phyloP scores from a whole-genome alignment of 169 alveolate species.

The Pseudocohnilembus persalinus region DNA sequence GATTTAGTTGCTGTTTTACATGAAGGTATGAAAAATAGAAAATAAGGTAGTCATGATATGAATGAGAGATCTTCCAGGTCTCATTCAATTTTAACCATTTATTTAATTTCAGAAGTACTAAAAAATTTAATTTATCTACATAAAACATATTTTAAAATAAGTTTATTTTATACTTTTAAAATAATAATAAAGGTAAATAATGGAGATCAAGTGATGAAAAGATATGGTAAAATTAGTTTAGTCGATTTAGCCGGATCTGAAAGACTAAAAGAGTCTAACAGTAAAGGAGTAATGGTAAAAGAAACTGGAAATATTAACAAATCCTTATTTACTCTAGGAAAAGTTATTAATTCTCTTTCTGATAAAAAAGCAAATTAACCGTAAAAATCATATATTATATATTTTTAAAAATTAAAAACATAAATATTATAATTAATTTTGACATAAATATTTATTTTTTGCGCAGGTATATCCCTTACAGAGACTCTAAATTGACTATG shows the following conservation, averaged over 20 bases:
- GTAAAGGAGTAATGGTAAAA: conserved; percentile 76
- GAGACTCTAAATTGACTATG: conserved; percentile 87
- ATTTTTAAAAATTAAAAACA: conserved; percentile 1
- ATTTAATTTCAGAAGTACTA: conserved; percentile 73
- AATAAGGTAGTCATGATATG: conserved; percentile 79
- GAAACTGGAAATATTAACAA: conserved; percentile 87
- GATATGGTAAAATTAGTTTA: conserved; percentile 82
- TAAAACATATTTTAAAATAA: no score
- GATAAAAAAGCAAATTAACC: conserved; percentile 59
- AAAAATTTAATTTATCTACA: no score
- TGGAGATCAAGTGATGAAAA: conserved; percentile 73
- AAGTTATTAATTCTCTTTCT: conserved; percentile 72
- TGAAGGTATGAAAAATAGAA: conserved; percentile 86
- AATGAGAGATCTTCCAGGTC: conserved; percentile 83
- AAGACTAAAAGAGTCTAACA: conserved; percentile 80
- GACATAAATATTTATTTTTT: no score
- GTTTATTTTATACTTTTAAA: no score
- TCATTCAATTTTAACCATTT: conserved; percentile 78
- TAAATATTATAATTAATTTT: conserved; percentile 41
- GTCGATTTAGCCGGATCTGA: conserved; percentile 89
- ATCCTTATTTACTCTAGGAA: conserved; percentile 81
- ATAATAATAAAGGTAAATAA: conserved; percentile 24
- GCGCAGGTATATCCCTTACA: conserved; percentile 75
- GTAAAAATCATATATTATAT: background rate
- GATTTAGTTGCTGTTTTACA: conserved; percentile 84